These are phyloP conservation scores for Aspergillus nanangensis DNA, from an alignment of 495 filamentous ascomycete species.

Conservation along the genomic window DNA sequence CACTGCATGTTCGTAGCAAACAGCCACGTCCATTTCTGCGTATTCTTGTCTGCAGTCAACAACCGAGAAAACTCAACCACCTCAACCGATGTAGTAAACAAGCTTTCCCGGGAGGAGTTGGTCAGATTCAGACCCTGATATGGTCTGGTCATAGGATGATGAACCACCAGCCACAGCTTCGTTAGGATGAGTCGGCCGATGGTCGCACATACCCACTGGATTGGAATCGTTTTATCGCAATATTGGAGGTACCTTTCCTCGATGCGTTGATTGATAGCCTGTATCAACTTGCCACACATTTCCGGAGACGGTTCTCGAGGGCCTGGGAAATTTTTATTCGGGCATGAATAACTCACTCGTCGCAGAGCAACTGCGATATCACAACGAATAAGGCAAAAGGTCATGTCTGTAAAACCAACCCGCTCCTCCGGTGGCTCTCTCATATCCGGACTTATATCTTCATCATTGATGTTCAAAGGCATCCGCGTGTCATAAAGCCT, in stretches of 20 bases:
- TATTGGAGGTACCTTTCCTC: conserved; percentile 59
- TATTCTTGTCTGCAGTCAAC: conserved; percentile 55
- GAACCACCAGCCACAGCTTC: conserved; percentile 61
- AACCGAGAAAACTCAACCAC: conserved; percentile 68
- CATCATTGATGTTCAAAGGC: conserved; percentile 78
- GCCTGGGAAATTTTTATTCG: conserved; percentile 18
- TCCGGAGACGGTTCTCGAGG: conserved; percentile 26
- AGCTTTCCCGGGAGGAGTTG: conserved; percentile 59
- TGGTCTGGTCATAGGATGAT: conserved; percentile 53
- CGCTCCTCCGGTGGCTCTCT: conserved; percentile 54
- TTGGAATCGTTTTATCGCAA: conserved; percentile 54
- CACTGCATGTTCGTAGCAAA: conserved; percentile 79
- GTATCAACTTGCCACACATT: conserved; percentile 59
- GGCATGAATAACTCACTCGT: conserved; percentile 34
- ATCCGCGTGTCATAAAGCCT: conserved; percentile 66
- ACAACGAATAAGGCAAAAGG: conserved; percentile 67
- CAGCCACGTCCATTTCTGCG: conserved; percentile 72
- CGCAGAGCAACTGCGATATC: conserved; percentile 50
- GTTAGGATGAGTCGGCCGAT: conserved; percentile 64
- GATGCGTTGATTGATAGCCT: conserved; percentile 56
- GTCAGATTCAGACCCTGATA: conserved; percentile 32
- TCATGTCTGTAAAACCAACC: conserved; percentile 69
- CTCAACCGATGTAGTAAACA: conserved; percentile 73
- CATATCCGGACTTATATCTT: conserved; percentile 65
- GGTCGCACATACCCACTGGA: conserved; percentile 68